Evolutionary conservation across 805 yeast species (phyloP).

Genomic region (Yamadazyma phyllophila): DNA sequence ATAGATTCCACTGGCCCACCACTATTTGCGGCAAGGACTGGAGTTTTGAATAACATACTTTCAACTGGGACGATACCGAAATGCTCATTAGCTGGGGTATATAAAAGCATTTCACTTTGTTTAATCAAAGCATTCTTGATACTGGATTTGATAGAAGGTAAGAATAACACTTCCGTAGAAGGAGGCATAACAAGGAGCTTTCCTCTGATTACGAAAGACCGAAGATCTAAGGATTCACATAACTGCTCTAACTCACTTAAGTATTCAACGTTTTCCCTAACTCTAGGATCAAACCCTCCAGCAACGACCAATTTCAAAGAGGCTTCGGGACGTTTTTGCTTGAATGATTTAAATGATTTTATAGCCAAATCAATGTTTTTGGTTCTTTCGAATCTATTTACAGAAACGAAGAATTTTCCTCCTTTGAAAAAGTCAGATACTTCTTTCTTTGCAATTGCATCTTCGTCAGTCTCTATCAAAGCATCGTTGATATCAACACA

Average conservation of each 20-base stretch:
- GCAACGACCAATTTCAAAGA: constrained; percentile 63
- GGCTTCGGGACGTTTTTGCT: constrained; percentile 13
- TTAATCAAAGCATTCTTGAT: constrained; percentile 62
- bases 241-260: constrained; percentile 56
- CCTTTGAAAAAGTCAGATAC: constrained; percentile 34
- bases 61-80: constrained; percentile 98
- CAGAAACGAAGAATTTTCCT: constrained; percentile 56
- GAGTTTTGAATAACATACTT: constrained; percentile 80
- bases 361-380: constrained; percentile 82
- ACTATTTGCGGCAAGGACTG: constrained; percentile 80
- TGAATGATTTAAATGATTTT: constrained; percentile 54
- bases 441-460: constrained; percentile 27
- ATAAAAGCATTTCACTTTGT: constrained; percentile 59
- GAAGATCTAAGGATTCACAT: constrained; percentile 45
- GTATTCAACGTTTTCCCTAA: constrained; percentile 72
- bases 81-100: constrained; percentile 91
- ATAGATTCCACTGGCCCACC: constrained; percentile 95
- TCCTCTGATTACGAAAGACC: constrained; percentile 44
- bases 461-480: constrained; percentile 18
- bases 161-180: constrained; percentile 56
- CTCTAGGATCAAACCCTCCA: constrained; percentile 87
- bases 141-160: constrained; percentile 74
- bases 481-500: constrained; percentile 58
- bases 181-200: constrained; percentile 34
- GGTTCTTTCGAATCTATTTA: constrained; percentile 86